Evolutionary conservation across 805 yeast genomes (phyloP), one percentile per base, ranked within the genome.

Genomic region (Ogataea polymorpha): DNA sequence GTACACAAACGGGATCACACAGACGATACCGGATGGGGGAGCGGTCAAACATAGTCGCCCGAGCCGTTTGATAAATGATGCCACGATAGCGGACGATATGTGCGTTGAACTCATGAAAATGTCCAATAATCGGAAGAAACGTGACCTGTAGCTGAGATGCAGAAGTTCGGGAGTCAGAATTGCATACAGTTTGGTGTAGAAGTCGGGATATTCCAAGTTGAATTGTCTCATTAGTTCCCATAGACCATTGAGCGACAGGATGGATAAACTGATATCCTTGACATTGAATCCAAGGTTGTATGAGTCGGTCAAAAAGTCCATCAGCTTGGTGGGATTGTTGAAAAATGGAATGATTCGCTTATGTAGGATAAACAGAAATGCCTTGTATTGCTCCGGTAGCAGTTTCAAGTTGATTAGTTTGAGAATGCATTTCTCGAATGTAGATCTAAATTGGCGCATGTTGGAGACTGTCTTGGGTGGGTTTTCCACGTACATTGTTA

Each of bases 291-390:
- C 67, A 16, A 51, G 39, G 50, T 85, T 73, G 58, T 88, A 90
- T 3, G 95, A 82, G 46, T 86, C 95, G 1, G 96, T 88, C 45
- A 91, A 69, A 59, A 91, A 93, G 66, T 91, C 99, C 96, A 93
- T 90, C 33, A 93, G 66, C 46, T 76, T 72, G 31, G 86, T 84
- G 6, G 98, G 96, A 49, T 80, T 81, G 32, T 76, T 72, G 72
- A 88, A 75, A 56, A 74, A 76, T 27, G 97, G 96, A 26, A 91
- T 82, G 30, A 93, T 73, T 46, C 95, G 69, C 58, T 87, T 88
- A 62, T 93, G 97, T 51, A 93, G 59, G 2, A 89, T 72, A 4
- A 78, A 65, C 42, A 91, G 67, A 5, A 82, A 70, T 2, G 82
- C 67, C 60, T 86, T 87, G 61, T 84, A 82, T 58, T 87, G 95